These are phyloP conservation scores for Pichia sp. DNA, from an alignment of 1,139 yeast species.

Conservation along the genomic window DNA sequence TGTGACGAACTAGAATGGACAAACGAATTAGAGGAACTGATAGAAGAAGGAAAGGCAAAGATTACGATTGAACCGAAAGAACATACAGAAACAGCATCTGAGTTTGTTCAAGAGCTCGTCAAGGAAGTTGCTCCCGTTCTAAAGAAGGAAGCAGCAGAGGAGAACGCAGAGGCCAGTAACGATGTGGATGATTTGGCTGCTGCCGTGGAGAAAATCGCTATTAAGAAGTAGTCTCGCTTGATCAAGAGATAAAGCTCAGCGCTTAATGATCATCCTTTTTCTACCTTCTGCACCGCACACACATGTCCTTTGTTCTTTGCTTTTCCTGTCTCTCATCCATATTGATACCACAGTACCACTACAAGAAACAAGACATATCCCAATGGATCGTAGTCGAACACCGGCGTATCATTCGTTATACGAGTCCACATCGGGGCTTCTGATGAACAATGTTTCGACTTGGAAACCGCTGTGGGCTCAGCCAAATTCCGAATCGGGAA, in stretches of 20 bases:
- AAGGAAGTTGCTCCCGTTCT: conserved; percentile 12
- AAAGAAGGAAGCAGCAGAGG: conserved; percentile 11
- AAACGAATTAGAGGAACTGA: conserved; percentile 27
- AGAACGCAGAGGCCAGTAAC: neutral
- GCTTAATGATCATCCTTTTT: too few species aligned
- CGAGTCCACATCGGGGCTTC: conserved; percentile 4
- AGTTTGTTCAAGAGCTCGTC: conserved; percentile 5
- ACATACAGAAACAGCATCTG: conserved; percentile 6
- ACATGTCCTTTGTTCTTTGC: too few species aligned
- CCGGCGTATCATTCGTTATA: conserved; percentile 6
- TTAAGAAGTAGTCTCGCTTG: conserved; percentile 7
- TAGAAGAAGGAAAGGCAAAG: conserved; percentile 17
- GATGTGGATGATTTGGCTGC: conserved; percentile 21
- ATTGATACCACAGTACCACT: too few species aligned
- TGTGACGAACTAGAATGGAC: conserved; percentile 60
- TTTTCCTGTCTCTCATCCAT: too few species aligned
- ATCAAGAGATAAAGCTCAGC: too few species aligned
- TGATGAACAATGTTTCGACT: conserved; percentile 1
- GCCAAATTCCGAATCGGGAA: too few species aligned
- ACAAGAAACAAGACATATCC: too few species aligned
- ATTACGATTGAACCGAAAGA: neutral
- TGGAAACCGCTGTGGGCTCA: conserved; percentile 10
- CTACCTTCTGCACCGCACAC: too few species aligned
- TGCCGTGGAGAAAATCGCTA: conserved; percentile 13
- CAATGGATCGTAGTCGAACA: conserved; percentile 1